A percentile compares a stretch with the other conserved stretches of the same genome.
Evolutionary conservation across 352 stramenopile species (phyloP).

Genomic region (Globisporangium rhizosaccharum): DNA sequence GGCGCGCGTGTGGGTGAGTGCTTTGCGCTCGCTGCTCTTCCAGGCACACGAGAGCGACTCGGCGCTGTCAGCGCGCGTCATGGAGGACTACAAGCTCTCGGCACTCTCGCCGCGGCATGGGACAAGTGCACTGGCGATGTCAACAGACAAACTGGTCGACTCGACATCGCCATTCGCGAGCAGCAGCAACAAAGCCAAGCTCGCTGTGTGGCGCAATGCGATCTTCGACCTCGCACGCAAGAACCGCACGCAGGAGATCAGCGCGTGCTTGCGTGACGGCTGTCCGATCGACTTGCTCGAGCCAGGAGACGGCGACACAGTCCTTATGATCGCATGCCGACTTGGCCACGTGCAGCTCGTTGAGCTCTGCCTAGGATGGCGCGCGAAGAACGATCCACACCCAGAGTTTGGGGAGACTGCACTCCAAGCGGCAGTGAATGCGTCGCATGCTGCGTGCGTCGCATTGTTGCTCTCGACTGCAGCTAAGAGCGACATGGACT

Average conservation of each 20-base stretch:
- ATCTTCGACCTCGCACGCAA: conserved; percentile 59
- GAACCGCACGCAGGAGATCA: conserved; percentile 34
- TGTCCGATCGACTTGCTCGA: conserved; percentile 78
- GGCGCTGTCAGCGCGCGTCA: conserved; percentile 27
- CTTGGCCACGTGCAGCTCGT: conserved; percentile 54
- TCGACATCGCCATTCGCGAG: not conserved
- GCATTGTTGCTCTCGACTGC: conserved; percentile 59
- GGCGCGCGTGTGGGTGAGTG: conserved; percentile 49
- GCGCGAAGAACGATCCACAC: conserved; percentile 83
- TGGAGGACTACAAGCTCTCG: conserved; percentile 40
- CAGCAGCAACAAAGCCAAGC: conserved; percentile 26
- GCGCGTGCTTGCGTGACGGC: conserved; percentile 45
- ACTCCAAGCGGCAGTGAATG: conserved; percentile 69
- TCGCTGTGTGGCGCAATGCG: conserved; percentile 43
- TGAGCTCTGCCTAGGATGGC: conserved; percentile 64
- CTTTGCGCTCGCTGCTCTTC: conserved; percentile 40
- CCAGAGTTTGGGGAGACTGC: conserved; percentile 82
- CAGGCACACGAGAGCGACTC: not conserved
- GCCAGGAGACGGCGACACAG: conserved; percentile 60
- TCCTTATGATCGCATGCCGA: conserved; percentile 76
- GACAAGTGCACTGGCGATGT: not conserved
- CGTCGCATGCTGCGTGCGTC: conserved; percentile 51
- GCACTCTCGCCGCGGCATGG: conserved; percentile 27
- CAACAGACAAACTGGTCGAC: not conserved
- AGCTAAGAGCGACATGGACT: conserved; percentile 82